Evolutionary conservation across 1,284 basidiomycete genomes (phyloP).

Genomic region (Schizophyllum commune): DNA sequence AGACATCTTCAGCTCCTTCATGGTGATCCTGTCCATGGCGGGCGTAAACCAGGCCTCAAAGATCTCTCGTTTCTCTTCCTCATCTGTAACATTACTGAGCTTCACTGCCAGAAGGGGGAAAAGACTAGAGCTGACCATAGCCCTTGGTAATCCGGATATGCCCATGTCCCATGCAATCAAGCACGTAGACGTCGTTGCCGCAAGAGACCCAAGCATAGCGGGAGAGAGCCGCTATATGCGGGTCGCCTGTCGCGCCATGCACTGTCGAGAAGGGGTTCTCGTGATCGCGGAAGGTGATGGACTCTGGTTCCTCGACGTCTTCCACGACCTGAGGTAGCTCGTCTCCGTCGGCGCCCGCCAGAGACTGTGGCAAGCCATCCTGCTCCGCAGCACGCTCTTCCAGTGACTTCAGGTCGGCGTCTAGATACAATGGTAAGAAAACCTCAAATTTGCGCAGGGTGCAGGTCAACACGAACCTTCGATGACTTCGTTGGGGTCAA

Average conservation of each 20-base stretch:
- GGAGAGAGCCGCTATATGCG: conserved; percentile 45
- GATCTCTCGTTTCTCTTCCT: conserved; percentile 13
- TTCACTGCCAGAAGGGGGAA: not conserved
- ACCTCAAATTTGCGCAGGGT: not conserved
- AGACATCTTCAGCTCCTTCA: conserved; percentile 38
- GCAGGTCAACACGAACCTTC: conserved; percentile 38
- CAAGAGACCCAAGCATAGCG: conserved; percentile 76
- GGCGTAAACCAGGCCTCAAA: conserved; percentile 50
- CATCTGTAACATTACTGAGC: conserved; percentile 16
- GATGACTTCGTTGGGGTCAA: conserved; percentile 66
- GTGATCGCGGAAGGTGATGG: conserved; percentile 76
- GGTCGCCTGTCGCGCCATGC: conserved; percentile 41
- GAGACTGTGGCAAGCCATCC: too few species aligned
- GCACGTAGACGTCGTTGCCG: conserved; percentile 65
- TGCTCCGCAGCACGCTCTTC: conserved; percentile 28
- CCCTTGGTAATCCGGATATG: conserved; percentile 56
- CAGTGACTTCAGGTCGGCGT: conserved; percentile 43
- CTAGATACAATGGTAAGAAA: conserved; percentile 25
- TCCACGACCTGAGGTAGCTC: not conserved
- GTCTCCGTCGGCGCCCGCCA: conserved; percentile 15
- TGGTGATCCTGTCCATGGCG: conserved; percentile 39
- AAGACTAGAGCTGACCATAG: conserved; percentile 17
- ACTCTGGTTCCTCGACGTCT: conserved; percentile 49
- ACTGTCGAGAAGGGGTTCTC: conserved; percentile 71
- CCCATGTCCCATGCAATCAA: conserved; percentile 75